These are phyloP conservation scores for Kwoniella botswanensis DNA, from an alignment of 768 basidiomycete species.

Conservation along the genomic window DNA sequence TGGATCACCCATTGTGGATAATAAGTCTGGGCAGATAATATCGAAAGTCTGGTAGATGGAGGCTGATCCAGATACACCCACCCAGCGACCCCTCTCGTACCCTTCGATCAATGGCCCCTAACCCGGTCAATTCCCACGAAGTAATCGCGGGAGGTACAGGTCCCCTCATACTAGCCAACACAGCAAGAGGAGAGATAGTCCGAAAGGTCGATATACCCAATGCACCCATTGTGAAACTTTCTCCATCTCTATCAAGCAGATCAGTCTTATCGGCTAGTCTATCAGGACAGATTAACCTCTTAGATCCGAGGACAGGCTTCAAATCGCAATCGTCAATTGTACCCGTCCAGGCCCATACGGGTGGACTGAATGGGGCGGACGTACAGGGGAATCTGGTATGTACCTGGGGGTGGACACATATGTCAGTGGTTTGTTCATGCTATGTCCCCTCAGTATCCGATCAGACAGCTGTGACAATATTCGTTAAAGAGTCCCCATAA, in stretches of 20 bases:
- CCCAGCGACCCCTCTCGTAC: conserved; percentile 37
- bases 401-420: conserved; percentile 83
- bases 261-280: conserved; percentile 37
- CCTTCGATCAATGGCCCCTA: conserved; percentile 49
- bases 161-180: conserved; percentile 60
- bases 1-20: too few relatives aligned
- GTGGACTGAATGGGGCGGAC: conserved; percentile 81
- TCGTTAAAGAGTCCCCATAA: too few relatives aligned
- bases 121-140: conserved; percentile 57
- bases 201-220: conserved; percentile 35
- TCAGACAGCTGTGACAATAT: not conserved
- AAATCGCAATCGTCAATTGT: conserved; percentile 27
- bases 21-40: too few relatives aligned
- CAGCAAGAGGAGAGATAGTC: conserved; percentile 50
- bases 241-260: conserved; percentile 32
- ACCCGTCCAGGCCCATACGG: conserved; percentile 75
- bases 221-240: conserved; percentile 41
- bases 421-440: conserved; percentile 61
- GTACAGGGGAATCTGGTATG: conserved; percentile 77
- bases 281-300: conserved; percentile 47
- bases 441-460: not conserved
- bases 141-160: conserved; percentile 54
- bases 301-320: conserved; percentile 52
- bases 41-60: too few relatives aligned
- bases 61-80: not conserved